A percentile compares a stretch with the other conserved stretches of the same genome.
Evolutionary conservation across 345 rosid genomes (phyloP).

Genomic region (Noccaea bulbosa): DNA sequence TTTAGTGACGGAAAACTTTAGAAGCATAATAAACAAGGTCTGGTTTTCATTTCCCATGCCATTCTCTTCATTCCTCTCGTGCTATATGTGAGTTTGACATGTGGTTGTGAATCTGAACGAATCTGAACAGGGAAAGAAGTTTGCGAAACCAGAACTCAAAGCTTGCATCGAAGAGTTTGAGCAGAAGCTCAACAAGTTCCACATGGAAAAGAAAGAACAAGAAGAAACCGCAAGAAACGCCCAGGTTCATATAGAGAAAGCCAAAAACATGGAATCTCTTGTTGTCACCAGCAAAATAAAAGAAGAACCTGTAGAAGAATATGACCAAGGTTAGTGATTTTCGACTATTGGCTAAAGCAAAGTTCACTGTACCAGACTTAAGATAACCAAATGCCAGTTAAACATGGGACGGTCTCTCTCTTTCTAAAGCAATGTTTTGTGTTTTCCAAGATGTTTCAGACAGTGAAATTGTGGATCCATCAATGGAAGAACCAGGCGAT

Average conservation of each 20-base stretch:
- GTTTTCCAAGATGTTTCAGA: constrained; percentile 45
- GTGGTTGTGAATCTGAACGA: constrained; percentile 42
- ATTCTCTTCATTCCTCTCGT: constrained; percentile 15
- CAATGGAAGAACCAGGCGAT: constrained; percentile 44
- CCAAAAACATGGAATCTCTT: constrained; percentile 50
- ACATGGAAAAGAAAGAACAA: constrained; percentile 91
- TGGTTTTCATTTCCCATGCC: constrained; percentile 13
- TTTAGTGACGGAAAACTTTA: constrained; percentile 81
- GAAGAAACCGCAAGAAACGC: constrained; percentile 93
- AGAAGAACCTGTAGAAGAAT: constrained; percentile 53
- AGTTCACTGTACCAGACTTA: constrained; percentile 10
- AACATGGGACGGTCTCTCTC: background rate
- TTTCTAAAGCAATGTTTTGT: constrained; percentile 12
- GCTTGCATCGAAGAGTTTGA: constrained; percentile 92
- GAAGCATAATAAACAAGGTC: constrained; percentile 90
- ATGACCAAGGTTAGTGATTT: constrained; percentile 61
- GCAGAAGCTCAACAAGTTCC: constrained; percentile 88
- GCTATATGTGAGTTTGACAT: constrained; percentile 29
- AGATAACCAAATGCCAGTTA: constrained; percentile 19
- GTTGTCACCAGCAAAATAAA: constrained; percentile 47
- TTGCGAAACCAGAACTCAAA: constrained; percentile 93
- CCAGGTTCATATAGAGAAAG: constrained; percentile 69
- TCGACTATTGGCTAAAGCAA: background rate
- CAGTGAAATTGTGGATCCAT: constrained; percentile 57
- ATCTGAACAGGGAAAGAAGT: constrained; percentile 78